These are phyloP conservation scores for Teunomyces panamensis DNA, from an alignment of 805 yeast genomes.

Conservation along the genomic window DNA sequence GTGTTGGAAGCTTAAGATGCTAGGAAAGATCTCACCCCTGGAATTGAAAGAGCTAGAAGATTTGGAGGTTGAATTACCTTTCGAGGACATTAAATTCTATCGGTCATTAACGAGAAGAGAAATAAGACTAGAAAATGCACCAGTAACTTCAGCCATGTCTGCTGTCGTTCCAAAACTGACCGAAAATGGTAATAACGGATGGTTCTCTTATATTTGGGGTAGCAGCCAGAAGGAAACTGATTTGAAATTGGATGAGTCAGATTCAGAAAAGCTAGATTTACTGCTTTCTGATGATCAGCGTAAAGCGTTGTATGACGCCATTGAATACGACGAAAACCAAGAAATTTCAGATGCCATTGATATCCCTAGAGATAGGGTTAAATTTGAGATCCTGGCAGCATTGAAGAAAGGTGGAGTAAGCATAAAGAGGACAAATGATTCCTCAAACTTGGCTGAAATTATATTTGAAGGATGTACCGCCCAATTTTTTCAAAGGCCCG, in stretches of 20 bases:
- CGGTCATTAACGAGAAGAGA: constrained; percentile 75
- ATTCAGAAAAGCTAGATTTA: constrained; percentile 35
- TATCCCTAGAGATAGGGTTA: constrained; percentile 69
- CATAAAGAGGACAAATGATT: constrained; percentile 42
- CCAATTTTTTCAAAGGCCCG: constrained; percentile 71
- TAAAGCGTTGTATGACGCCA: constrained; percentile 86
- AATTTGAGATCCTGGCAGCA: constrained; percentile 63
- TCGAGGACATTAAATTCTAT: constrained; percentile 82
- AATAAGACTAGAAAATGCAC: constrained; percentile 52
- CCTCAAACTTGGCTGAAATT: constrained; percentile 64
- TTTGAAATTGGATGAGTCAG: constrained; percentile 26
- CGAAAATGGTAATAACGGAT: constrained; percentile 38
- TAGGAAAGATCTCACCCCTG: constrained; percentile 24
- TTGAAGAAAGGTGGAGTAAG: constrained; percentile 76
- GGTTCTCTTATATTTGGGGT: constrained; percentile 75
- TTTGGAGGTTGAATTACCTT: constrained; percentile 59
- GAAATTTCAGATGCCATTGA: constrained; percentile 51
- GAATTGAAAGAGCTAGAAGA: constrained; percentile 39
- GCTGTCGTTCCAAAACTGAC: not conserved
- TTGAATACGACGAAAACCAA: constrained; percentile 77
- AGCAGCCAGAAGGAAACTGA: constrained; percentile 20
- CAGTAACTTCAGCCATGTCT: not conserved
- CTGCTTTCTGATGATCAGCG: constrained; percentile 78
- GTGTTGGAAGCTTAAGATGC: constrained; percentile 64
- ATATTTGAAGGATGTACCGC: constrained; percentile 79